Base-by-base conservation (phyloP, 441 rosid genomes). In the Eruca vesicaria region DNA sequence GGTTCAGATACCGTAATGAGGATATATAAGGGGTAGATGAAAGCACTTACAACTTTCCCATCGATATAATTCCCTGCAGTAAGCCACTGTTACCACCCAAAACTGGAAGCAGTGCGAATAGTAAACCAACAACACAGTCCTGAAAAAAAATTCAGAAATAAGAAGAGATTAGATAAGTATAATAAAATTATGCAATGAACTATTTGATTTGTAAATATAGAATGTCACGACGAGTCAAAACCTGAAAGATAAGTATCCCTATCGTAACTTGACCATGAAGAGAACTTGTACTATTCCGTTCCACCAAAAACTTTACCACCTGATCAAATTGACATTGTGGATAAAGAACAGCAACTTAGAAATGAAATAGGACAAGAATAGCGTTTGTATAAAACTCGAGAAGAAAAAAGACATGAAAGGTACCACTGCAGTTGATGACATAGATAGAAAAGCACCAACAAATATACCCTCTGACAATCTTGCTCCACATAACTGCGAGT, bases 371-470 rank as follows among this genome's bases (percentile, higher is more conserved):
- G 21, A 48, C 16, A 48, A 48, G 55, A 48, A 6, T 18, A 52
- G 57, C 26, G 18, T 48, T 48, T 16, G 21, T 7, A 48, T 16
- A 48, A 48, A 16, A 7, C 55, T 43, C 52, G 52, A 43, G 52
- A 48, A 50, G 57, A 57, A 1, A 14, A 29, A 21, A 38, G 74
- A 72, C 10, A 50, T 48, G 69, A 72, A 53, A 70, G 74, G 62
- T 89, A 96, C 99, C 88, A 93, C 93, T 72, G 98, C 98, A 28
- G 98, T 93, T 73, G 99, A 96, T 74, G 99, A 93, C 94, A 96
- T 96, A 64, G 97, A 96, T 58, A 96, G 80, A 86, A 96, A 96
- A 69, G 88, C 88, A 68, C 98, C 99, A 74, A 92, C 91, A 82
- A 96, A 96, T 16, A 96, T 83, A 68, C 98, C 98, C 83, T 93